Base-by-base conservation (phyloP, 2,329 filamentous ascomycete species). In the Rutstroemia sp. region DNA sequence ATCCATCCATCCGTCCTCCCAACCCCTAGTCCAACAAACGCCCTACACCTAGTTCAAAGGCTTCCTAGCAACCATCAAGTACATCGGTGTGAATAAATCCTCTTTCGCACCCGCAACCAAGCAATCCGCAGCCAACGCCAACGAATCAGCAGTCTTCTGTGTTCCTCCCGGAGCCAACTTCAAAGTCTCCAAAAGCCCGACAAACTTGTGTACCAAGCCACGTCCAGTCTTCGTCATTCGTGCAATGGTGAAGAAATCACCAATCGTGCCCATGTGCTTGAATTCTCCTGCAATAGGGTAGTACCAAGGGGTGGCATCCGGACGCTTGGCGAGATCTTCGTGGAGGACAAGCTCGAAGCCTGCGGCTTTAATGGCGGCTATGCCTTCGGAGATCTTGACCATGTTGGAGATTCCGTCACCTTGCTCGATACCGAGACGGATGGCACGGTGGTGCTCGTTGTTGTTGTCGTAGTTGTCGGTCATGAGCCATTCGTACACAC, bases 401-500 rank as follows among this genome's bases (percentile, higher is more conserved):
- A 99, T 96, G 78, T 96, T 96, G 68, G 90, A 91, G 71, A 99
- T 97, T 65, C 94, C 94, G 69, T 97, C 87, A 68, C 94, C 94
- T 71, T 90, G 86, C 78, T 99, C 94, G 63, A 99, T 99, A 62
- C 88, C 92, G 18, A 96, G 84, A 62, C 94, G 89, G 69, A 97
- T 94, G 71, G 89, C 83, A 64, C 91, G 88, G 77, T 97, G 94
- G 67, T 85, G 79, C 1, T 89, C 73, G 79, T 96, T 91, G 59
- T 87, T 79, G 71, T 95, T 92, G 76, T 97, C 88, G 74, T 96
- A 99, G 23, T 86, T 77, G 61, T 96, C 92, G 6, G 92, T 97
- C 94, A 99, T 97, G 69, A 97, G 79, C 94, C 94, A 97, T 75
- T 99, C 94, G 75, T 97, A 99, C 52, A 97, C 92, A 70, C 92